Conservation (phyloP, 2,329 filamentous ascomycete species). For the Geosmithia putterillii region DNA sequence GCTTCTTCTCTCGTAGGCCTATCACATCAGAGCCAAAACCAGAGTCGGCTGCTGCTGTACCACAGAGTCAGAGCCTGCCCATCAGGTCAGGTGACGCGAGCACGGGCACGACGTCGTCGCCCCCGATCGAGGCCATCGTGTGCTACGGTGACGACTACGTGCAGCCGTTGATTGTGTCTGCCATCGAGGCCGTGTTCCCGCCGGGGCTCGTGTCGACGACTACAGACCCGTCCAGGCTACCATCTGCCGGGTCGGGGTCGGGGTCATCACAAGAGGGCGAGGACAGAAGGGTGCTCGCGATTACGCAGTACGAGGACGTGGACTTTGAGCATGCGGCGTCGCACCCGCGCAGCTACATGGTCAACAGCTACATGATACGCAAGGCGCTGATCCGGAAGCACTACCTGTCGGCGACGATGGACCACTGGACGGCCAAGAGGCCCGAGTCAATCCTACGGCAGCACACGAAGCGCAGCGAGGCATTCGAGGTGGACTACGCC, state of each 20-base stretch:
- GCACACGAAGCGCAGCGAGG: conserved; percentile 66
- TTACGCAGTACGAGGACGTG: conserved; percentile 74
- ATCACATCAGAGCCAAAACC: conserved; percentile 6
- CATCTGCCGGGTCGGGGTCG: neutral
- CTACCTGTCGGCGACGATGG: conserved; percentile 73
- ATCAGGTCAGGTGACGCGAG: neutral
- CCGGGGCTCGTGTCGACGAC: conserved; percentile 24
- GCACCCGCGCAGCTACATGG: conserved; percentile 49
- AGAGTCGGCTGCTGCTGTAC: too few relatives aligned
- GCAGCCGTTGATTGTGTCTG: conserved; percentile 67
- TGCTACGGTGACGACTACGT: conserved; percentile 85
- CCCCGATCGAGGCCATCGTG: conserved; percentile 50
- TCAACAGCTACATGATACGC: conserved; percentile 89
- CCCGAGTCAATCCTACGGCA: conserved; percentile 54
- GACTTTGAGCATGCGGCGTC: conserved; percentile 66
- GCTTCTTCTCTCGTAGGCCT: neutral
- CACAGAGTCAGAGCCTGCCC: conserved; percentile 1
- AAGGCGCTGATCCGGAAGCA: conserved; percentile 96
- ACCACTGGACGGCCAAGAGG: conserved; percentile 77
- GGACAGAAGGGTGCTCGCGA: conserved; percentile 65
- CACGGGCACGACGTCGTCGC: neutral
- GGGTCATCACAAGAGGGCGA: conserved; percentile 19
- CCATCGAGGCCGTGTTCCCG: conserved; percentile 53
- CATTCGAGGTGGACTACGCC: conserved; percentile 91
- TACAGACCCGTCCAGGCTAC: neutral